Percentiles rank a stretch among this genome's conserved stretches.
These are phyloP conservation scores for Nothophytophthora sp. DNA, from an alignment of 352 stramenopile species.

Conservation along the genomic window DNA sequence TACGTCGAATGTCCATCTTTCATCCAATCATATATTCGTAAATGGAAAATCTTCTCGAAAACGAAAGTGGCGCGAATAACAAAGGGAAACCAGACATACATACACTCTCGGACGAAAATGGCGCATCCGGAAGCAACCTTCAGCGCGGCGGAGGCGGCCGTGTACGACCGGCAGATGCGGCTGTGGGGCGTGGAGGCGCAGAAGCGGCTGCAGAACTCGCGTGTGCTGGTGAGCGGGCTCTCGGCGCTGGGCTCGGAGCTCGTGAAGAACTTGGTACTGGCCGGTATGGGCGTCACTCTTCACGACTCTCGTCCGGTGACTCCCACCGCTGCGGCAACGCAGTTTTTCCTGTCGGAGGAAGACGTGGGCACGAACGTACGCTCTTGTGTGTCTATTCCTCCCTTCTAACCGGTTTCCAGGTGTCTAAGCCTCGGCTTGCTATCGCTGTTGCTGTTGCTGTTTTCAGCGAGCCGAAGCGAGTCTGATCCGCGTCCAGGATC, in stretches of 20 bases:
- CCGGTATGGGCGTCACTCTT: slow-evolving; percentile 93
- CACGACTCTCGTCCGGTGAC: slow-evolving; percentile 81
- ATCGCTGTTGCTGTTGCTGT: slow-evolving; percentile 2
- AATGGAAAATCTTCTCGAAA: no score
- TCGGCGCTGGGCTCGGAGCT: slow-evolving; percentile 90
- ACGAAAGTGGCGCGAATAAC: no score
- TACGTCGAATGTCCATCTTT: no score
- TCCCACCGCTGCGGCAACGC: slow-evolving; percentile 46
- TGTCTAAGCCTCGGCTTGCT: slow-evolving; percentile 4
- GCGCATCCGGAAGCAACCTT: slow-evolving; percentile 35
- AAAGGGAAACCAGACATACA: no score
- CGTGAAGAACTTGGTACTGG: slow-evolving; percentile 97
- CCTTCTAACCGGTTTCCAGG: neutral
- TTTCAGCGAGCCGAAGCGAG: slow-evolving; percentile 73
- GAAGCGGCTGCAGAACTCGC: slow-evolving; percentile 87
- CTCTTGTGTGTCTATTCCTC: slow-evolving; percentile 9
- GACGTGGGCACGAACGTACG: slow-evolving; percentile 81
- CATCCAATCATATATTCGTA: no score
- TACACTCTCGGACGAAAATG: neutral
- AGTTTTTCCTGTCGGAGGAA: slow-evolving; percentile 84
- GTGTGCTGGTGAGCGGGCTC: slow-evolving; percentile 90
- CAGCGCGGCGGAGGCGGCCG: slow-evolving; percentile 87
- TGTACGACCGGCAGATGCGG: slow-evolving; percentile 99
- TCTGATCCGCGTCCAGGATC: slow-evolving; percentile 87
- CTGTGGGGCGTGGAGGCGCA: slow-evolving; percentile 99